Evolutionary conservation across 1,284 basidiomycete genomes (phyloP).

Genomic region (Irpex rosettiformis): DNA sequence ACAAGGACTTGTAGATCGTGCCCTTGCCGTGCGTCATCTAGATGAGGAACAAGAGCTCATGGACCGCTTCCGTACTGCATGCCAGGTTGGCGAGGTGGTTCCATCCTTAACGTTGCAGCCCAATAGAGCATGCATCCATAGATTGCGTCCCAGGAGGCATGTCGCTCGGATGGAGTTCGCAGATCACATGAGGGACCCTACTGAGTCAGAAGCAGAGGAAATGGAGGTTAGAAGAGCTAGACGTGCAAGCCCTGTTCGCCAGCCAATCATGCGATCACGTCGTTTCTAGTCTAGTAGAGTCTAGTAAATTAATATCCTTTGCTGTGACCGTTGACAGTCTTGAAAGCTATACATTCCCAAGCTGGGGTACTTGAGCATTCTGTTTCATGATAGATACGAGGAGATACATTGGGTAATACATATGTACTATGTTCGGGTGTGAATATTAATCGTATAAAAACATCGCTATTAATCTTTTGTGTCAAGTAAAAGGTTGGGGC

Average conservation of each 20-base stretch:
- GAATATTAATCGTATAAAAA: too few relatives aligned
- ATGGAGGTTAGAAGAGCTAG: not conserved
- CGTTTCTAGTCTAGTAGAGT: not conserved
- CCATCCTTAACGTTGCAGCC: not conserved
- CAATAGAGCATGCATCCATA: not conserved
- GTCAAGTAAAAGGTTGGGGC: too few relatives aligned
- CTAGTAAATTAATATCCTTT: not conserved
- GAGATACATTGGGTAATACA: too few relatives aligned
- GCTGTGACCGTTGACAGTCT: not conserved
- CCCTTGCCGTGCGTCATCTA: not conserved
- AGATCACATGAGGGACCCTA: not conserved
- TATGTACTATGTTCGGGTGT: too few relatives aligned
- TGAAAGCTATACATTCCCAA: not conserved
- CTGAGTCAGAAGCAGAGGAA: not conserved
- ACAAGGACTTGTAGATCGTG: too few relatives aligned
- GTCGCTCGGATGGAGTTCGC: not conserved
- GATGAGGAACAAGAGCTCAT: not conserved
- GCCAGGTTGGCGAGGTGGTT: not conserved
- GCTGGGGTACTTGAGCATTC: not conserved
- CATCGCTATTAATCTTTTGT: too few relatives aligned
- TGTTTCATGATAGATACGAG: too few relatives aligned
- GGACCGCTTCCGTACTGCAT: not conserved
- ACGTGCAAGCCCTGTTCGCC: not conserved
- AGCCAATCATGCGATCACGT: not conserved
- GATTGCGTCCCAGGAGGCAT: not conserved